These are phyloP conservation scores for Russula virescens DNA, from an alignment of 768 basidiomycete species.

Conservation along the genomic window DNA sequence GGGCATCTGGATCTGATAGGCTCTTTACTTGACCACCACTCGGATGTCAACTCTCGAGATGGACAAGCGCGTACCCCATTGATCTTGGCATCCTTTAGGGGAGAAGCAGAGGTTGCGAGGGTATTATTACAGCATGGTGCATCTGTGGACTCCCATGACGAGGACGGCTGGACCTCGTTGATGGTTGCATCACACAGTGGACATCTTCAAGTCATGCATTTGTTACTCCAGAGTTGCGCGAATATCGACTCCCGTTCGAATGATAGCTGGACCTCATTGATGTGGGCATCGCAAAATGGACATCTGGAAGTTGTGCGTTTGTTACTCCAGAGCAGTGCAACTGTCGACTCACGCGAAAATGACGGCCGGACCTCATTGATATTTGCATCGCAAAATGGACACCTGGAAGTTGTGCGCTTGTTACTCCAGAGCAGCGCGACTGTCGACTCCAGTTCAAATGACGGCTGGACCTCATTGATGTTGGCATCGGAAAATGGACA, in stretches of 20 bases:
- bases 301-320: too few relatives aligned
- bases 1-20: background rate
- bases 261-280: too few relatives aligned
- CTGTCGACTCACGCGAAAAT: too few relatives aligned
- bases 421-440: too few relatives aligned
- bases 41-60: background rate
- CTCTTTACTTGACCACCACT: background rate
- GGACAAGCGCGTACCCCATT: rapidly evolving
- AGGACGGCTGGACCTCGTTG: background rate
- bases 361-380: too few relatives aligned
- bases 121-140: background rate
- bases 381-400: too few relatives aligned
- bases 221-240: background rate
- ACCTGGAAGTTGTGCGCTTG: too few relatives aligned
- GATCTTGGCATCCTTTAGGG: background rate
- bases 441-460: background rate
- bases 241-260: too few relatives aligned
- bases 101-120: background rate
- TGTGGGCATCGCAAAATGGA: too few relatives aligned
- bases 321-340: too few relatives aligned
- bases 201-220: background rate
- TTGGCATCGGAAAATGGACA: background rate
- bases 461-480: background rate
- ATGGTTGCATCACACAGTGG: background rate
- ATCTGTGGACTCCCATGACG: background rate